These are phyloP conservation scores for Phaeolepiota aurea DNA, from an alignment of 768 basidiomycete genomes.

Conservation along the genomic window DNA sequence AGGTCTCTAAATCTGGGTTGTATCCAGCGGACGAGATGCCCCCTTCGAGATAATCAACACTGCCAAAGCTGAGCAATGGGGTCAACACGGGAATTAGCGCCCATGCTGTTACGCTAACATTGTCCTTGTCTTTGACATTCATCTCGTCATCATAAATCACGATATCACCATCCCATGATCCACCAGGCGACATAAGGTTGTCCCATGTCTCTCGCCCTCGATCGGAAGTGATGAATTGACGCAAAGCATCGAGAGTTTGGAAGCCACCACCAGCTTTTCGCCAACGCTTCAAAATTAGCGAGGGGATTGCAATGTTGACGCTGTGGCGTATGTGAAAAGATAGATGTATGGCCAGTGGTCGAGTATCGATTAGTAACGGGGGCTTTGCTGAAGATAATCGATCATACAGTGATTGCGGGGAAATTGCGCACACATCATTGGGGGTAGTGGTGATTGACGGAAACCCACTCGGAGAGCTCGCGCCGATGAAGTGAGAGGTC, in stretches of 20 bases:
- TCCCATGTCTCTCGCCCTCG: conserved; percentile 70
- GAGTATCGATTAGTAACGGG: conserved; percentile 78
- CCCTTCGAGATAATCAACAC: conserved; percentile 62
- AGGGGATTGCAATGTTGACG: conserved; percentile 83
- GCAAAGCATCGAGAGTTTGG: conserved; percentile 57
- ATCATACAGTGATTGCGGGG: conserved; percentile 36
- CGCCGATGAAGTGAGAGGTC: conserved; percentile 6
- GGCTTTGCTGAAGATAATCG: conserved; percentile 41
- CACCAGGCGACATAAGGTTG: conserved; percentile 35
- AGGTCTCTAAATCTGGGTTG: conserved; percentile 44
- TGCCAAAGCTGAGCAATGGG: conserved; percentile 47
- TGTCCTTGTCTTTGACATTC: conserved; percentile 54
- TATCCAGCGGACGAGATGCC: conserved; percentile 58
- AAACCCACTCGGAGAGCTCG: conserved; percentile 1
- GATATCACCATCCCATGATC: conserved; percentile 67
- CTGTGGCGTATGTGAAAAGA: conserved; percentile 58
- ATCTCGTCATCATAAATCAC: conserved; percentile 76
- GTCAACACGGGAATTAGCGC: conserved; percentile 56
- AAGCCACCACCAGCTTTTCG: conserved; percentile 64
- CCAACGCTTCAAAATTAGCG: conserved; percentile 82
- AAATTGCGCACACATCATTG: conserved; percentile 25
- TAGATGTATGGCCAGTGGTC: conserved; percentile 59
- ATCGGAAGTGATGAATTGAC: conserved; percentile 79
- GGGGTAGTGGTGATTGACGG: conserved; percentile 6
- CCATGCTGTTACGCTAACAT: conserved; percentile 56